Evolutionary conservation across 2,329 filamentous ascomycete genomes (phyloP), one percentile per base, ranked within the genome.

Genomic region (Epicoccum nigrum): DNA sequence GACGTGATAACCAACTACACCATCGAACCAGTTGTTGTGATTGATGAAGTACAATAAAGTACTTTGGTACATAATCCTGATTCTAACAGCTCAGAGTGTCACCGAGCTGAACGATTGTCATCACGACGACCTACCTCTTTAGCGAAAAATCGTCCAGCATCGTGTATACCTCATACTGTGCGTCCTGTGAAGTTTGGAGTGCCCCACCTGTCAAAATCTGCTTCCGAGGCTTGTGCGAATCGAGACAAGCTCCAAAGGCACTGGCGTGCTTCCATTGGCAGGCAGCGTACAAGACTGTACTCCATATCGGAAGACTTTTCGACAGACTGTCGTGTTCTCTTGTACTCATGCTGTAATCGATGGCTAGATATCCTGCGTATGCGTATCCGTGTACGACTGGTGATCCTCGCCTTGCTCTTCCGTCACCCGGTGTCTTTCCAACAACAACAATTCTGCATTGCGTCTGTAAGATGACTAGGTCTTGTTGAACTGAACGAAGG

Each of bases 1-100:
- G 67, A 75, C 71, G 73, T 75, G 72, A 75, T 75, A 74, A 75
- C 72, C 73, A 74, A 74, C 74, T 76, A 76, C 73, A 76, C 73
- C 69, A 73, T 52, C 49, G 49, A 52, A 52, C 49, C 49, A 27
- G 15, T 42, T 45, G 17, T 32, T 38, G 9, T 42, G 31, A 28
- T 32, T 45, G 13, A 42, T 51, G 32, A 7, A 21, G 9, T 13
- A 19, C 17, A 1, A 3, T 1, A 13, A 0, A 1, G 6, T 1
- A 2, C 3, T 30, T 17, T 15, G 20, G 2, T 20, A n/a, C 20
- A 27, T 42, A 21, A 11, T 9, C 3, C 8, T 15, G 17, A 17
- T 2, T 1, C 4, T 4, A 2, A 38, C 11, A n/a, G 8, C 4
- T 11, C 28, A 30, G 28, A n/a, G 13, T 11, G 33, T 21, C 33